These are phyloP conservation scores for Rehmannia glutinosa DNA, from an alignment of 257 asterid species.

Conservation along the genomic window DNA sequence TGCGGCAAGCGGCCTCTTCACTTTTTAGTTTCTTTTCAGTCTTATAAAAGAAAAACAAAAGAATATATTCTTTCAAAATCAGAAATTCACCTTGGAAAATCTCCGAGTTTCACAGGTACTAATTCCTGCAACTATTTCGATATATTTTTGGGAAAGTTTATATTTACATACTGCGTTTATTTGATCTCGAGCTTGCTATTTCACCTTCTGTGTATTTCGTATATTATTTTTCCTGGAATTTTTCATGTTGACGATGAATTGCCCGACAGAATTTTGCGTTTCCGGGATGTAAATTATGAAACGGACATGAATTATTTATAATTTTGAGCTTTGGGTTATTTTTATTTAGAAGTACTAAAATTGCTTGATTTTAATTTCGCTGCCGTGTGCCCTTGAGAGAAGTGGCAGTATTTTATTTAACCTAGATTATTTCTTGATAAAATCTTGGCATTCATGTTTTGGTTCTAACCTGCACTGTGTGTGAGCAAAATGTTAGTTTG, in stretches of 20 bases:
- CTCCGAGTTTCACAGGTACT: constrained; percentile 22
- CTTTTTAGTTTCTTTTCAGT: not conserved
- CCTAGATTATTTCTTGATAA: not conserved
- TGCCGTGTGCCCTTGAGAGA: not conserved
- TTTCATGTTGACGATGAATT: constrained; percentile 2
- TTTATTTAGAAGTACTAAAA: not conserved
- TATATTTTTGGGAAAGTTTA: no score
- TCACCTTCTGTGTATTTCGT: constrained; percentile 1
- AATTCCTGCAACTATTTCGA: constrained; percentile 3
- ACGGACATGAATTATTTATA: no score
- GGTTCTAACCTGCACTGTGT: not conserved
- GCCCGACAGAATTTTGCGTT: not conserved
- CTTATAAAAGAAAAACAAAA: not conserved
- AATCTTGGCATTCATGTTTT: not conserved
- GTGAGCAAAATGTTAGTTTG: not conserved
- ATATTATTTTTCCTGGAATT: not conserved
- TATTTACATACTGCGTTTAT: no score
- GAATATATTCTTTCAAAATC: not conserved
- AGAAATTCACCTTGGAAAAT: not conserved
- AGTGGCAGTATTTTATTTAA: not conserved
- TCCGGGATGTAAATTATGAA: no score
- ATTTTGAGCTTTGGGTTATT: not conserved
- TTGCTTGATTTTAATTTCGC: not conserved
- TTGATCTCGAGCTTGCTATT: not conserved
- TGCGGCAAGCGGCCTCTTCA: not conserved